phyloP scores from a whole-genome alignment of 139 green algal genomes.

The Tetraselmis striata region DNA sequence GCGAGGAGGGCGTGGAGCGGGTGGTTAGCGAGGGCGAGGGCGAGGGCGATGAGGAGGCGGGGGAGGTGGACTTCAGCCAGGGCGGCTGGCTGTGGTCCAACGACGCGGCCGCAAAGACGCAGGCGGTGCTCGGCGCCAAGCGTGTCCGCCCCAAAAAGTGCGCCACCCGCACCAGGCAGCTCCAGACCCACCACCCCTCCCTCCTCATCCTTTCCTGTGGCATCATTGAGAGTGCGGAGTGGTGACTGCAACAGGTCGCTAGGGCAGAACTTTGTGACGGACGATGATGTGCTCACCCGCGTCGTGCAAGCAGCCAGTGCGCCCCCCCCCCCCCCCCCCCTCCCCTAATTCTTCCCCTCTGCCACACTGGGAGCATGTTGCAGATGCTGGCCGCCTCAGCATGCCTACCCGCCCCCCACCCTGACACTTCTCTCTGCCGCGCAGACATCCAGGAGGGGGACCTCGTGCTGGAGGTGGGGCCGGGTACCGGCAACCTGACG shows the following conservation, averaged over 20 bases:
- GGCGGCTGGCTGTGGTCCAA: neutral
- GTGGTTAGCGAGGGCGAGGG: neutral
- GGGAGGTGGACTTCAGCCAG: neutral
- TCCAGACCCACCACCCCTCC: neutral
- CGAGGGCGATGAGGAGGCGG: neutral
- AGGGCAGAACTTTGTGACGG: constrained; percentile 89
- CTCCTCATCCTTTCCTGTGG: neutral
- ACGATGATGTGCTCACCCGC: constrained; percentile 61
- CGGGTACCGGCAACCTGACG: constrained; percentile 85
- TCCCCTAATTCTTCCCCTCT: too few relatives aligned
- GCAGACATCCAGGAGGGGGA: constrained; percentile 57
- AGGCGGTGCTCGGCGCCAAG: neutral
- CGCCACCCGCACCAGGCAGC: too few relatives aligned
- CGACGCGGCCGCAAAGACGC: neutral
- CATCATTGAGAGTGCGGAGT: neutral
- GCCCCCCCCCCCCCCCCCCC: neutral
- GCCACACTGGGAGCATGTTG: too few relatives aligned
- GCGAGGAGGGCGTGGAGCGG: neutral
- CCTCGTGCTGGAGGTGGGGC: constrained; percentile 81
- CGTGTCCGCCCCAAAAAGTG: neutral
- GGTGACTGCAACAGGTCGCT: constrained; percentile 21
- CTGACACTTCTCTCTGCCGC: neutral
- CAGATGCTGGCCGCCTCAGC: too few relatives aligned
- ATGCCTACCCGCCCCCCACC: too few relatives aligned
- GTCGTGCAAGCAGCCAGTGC: constrained; percentile 44